Percentiles rank a stretch among this genome's conserved stretches.
These are phyloP conservation scores for Mucor mucedo DNA, from an alignment of 371 early-diverging fungal genomes.

Conservation along the genomic window DNA sequence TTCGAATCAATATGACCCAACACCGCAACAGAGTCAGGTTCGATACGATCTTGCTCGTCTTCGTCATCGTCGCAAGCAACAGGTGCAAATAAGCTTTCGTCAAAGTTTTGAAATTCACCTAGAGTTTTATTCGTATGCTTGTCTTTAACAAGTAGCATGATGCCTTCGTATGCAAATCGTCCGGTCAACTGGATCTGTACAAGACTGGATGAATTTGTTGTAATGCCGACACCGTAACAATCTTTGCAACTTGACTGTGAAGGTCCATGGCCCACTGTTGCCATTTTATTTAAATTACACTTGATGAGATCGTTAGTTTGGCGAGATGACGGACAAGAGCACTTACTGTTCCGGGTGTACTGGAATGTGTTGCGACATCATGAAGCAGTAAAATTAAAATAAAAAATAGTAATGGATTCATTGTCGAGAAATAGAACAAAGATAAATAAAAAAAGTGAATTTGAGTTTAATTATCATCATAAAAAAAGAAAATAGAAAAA, in stretches of 20 bases:
- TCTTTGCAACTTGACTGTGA: slow-evolving; percentile 45
- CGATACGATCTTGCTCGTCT: slow-evolving; percentile 30
- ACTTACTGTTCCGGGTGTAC: slow-evolving; percentile 54
- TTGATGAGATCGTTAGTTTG: slow-evolving; percentile 6
- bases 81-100: slow-evolving; percentile 35
- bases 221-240: slow-evolving; percentile 41
- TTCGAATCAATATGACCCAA: slow-evolving; percentile 51
- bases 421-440: background rate
- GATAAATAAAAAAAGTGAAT: background rate
- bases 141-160: slow-evolving; percentile 48
- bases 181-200: slow-evolving; percentile 38
- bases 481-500: background rate
- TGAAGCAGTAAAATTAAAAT: background rate
- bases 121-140: slow-evolving; percentile 37
- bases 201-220: slow-evolving; percentile 15
- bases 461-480: too few relatives aligned
- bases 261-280: slow-evolving; percentile 50
- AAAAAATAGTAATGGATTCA: background rate
- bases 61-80: slow-evolving; percentile 53
- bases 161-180: slow-evolving; percentile 42
- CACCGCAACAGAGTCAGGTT: slow-evolving; percentile 29
- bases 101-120: slow-evolving; percentile 45
- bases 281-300: slow-evolving; percentile 52
- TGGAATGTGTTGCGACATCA: slow-evolving; percentile 29
- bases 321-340: background rate